Evolutionary conservation across 176 grass and related monocot genomes (phyloP), one percentile per base, ranked within the genome.

Genomic region (Typha latifolia): DNA sequence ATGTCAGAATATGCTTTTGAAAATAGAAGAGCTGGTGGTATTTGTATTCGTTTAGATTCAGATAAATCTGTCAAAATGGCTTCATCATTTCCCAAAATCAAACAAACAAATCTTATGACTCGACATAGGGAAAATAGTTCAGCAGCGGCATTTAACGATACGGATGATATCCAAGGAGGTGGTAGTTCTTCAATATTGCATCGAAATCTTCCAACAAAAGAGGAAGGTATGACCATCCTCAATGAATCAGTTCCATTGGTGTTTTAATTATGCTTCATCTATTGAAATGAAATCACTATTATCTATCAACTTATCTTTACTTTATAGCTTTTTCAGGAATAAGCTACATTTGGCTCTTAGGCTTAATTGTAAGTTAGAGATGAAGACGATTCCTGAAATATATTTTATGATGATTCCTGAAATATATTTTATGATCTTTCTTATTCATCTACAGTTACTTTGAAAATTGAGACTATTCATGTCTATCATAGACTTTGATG

Each of bases 141-240:
- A 14, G 18, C 4, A 66, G 63, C 47, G 37, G 50, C 49, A 16
- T 66, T 19, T 53, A 75, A 51, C n/a, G 49, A 75, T 47, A 47
- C 47, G 31, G 49, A 26, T 67, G 62, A 48, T 66, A 66, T 75
- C 56, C 49, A 67, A 75, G 73, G 32, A 75, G 56, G 63, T 23
- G 49, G 49, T 55, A 67, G 31, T 21, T 67, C 49, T 23, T 51
- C 31, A n/a, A 67, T 66, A 49, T 15, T 75, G 32, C 64, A 14
- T 63, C 73, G 43, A 47, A 57, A 67, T 59, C 50, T 75, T 66
- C 49, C 49, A 47, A 12, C 23, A 16, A 65, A 65, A 53, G 62
- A 56, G 27, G 64, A 66, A 56, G 73, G 73, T 75, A 67, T 8
- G 14, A 12, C 48, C 29, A 53, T 53, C 26, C 5, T 32, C 72